A percentile compares a stretch with the other conserved stretches of the same genome.
phyloP scores from a whole-genome alignment of 441 rosid genomes.

The Adansonia grandidieri region DNA sequence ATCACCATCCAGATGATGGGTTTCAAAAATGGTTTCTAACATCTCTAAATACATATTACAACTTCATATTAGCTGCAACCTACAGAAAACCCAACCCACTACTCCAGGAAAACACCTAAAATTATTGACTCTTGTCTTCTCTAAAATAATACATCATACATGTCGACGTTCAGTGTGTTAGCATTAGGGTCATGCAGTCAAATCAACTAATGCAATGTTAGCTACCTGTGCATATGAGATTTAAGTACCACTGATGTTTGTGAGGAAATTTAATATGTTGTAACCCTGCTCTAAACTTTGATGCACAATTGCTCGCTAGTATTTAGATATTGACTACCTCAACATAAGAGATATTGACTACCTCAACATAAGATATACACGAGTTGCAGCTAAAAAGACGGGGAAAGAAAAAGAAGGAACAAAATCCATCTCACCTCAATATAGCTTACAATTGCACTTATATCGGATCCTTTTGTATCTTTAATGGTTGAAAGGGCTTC shows the following conservation, averaged over 20 bases:
- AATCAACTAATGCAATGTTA: not conserved
- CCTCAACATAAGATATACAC: conserved; percentile 7
- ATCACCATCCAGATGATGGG: not conserved
- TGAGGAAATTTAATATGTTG: not conserved
- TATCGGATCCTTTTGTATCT: conserved; percentile 61
- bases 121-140: not conserved
- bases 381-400: conserved; percentile 13
- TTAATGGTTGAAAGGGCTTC: conserved; percentile 69
- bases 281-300: not conserved
- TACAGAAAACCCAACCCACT: not conserved
- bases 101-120: conserved; percentile 1
- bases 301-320: not conserved
- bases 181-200: not conserved
- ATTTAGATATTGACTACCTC: too few species aligned
- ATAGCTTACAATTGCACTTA: conserved; percentile 56
- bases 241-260: not conserved
- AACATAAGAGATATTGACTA: not conserved
- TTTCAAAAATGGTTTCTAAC: not conserved
- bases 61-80: not conserved
- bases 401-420: conserved; percentile 13
- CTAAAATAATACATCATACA: not conserved
- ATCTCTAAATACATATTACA: not conserved
- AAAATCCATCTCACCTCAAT: conserved; percentile 62
- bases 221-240: not conserved
- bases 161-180: not conserved